phyloP scores from a whole-genome alignment of 1,284 basidiomycete genomes.

The Tranzscheliella williamsii region DNA sequence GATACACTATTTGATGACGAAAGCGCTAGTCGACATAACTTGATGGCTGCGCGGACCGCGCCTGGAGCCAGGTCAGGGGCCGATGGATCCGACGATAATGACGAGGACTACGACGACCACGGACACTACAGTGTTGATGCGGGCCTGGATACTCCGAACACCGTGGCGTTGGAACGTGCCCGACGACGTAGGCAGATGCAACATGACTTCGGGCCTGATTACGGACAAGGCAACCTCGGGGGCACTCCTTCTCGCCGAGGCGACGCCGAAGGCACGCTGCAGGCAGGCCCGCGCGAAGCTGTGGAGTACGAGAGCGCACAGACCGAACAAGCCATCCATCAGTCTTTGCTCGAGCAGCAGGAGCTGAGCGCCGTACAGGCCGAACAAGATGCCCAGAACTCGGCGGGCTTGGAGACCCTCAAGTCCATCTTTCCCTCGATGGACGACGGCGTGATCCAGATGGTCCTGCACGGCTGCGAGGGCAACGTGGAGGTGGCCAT shows the following conservation, averaged over 20 bases:
- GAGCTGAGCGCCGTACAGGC: constrained; percentile 7
- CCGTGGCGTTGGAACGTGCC: constrained; percentile 16
- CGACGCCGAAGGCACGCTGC: background rate
- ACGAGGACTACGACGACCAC: constrained; percentile 15
- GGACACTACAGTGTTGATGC: background rate
- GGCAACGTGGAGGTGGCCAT: constrained; percentile 52
- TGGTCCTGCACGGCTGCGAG: constrained; percentile 48
- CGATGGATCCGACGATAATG: background rate
- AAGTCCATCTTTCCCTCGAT: constrained; percentile 51
- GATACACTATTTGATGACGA: constrained; percentile 40
- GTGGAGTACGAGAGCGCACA: constrained; percentile 17
- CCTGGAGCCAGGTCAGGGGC: background rate
- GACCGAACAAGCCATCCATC: constrained; percentile 33
- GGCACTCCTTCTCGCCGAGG: constrained; percentile 12
- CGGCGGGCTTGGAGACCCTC: constrained; percentile 43
- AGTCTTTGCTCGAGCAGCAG: constrained; percentile 25
- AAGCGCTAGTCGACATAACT: constrained; percentile 22
- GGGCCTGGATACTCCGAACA: constrained; percentile 14
- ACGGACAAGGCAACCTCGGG: background rate
- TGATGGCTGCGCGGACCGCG: constrained; percentile 11
- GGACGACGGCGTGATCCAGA: constrained; percentile 43
- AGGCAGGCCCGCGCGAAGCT: constrained; percentile 10
- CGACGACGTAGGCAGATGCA: constrained; percentile 31
- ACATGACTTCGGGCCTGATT: constrained; percentile 17
- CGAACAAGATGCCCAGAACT: constrained; percentile 31